These are phyloP conservation scores for Pogostemon cablin DNA, from an alignment of 257 asterid genomes.

Conservation along the genomic window DNA sequence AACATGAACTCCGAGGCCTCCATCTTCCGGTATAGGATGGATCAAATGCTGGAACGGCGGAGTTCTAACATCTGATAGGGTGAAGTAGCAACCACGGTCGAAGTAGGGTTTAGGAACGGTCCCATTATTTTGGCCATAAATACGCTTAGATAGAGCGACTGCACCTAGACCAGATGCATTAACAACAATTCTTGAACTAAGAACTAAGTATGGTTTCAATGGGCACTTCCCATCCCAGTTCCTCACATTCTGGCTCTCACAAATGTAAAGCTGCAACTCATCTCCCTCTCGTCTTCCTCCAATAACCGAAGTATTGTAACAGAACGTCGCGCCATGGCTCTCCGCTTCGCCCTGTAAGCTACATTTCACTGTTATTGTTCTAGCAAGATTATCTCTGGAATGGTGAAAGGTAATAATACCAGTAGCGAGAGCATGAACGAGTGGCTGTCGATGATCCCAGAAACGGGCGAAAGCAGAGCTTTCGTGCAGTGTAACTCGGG, in stretches of 20 bases:
- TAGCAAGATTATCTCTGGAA: constrained; percentile 37
- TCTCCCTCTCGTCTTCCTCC: constrained; percentile 63
- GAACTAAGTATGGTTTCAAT: constrained; percentile 61
- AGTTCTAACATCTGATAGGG: constrained; percentile 48
- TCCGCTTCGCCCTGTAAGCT: constrained; percentile 92
- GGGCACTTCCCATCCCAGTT: constrained; percentile 45
- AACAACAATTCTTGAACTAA: constrained; percentile 69
- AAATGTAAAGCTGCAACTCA: constrained; percentile 54
- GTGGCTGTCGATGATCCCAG: constrained; percentile 78
- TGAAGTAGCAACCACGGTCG: constrained; percentile 93
- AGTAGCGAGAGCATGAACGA: constrained; percentile 73
- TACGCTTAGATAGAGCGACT: constrained; percentile 52
- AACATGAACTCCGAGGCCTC: constrained; percentile 96
- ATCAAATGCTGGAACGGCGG: constrained; percentile 74
- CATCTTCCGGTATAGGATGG: constrained; percentile 92
- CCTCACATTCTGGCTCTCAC: constrained; percentile 53
- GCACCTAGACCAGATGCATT: constrained; percentile 85
- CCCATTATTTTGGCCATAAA: constrained; percentile 45
- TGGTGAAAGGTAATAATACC: constrained; percentile 43
- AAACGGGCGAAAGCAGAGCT: constrained; percentile 74
- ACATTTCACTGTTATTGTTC: constrained; percentile 52
- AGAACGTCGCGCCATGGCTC: constrained; percentile 63
- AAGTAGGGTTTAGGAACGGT: constrained; percentile 54
- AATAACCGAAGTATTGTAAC: constrained; percentile 64
- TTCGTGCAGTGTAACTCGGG: constrained; percentile 69